These are phyloP conservation scores for Sarocladium strictum DNA, from an alignment of 2,329 filamentous ascomycete species.

Conservation along the genomic window DNA sequence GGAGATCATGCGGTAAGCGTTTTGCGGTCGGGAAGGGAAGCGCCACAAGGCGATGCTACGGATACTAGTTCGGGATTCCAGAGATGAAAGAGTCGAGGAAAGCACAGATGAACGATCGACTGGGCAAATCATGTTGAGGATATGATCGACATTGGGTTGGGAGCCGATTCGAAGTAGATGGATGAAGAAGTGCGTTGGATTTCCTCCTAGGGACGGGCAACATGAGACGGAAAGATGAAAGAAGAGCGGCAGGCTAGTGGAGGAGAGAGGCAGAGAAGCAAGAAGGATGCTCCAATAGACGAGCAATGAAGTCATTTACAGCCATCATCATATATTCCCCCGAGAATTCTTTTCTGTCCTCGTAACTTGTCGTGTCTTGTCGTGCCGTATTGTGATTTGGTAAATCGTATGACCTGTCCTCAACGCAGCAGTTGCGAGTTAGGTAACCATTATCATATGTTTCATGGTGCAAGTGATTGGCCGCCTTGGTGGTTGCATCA, in stretches of 20 bases:
- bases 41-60: no score
- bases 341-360: background rate
- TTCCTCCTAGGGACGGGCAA: background rate
- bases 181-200: background rate
- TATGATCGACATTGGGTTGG: background rate
- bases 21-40: no score
- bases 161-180: background rate
- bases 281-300: background rate
- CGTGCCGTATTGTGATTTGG: background rate
- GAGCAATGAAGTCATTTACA: conserved; percentile 2
- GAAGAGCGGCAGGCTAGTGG: background rate
- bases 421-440: background rate
- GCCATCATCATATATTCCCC: no score
- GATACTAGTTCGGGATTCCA: background rate
- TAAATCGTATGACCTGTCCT: background rate
- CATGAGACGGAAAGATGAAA: background rate
- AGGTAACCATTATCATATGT: background rate
- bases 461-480: background rate
- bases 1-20: conserved; percentile 72
- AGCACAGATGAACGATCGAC: background rate
- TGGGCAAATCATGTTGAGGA: background rate
- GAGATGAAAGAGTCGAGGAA: background rate
- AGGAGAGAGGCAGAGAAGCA: background rate
- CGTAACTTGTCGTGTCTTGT: no score
- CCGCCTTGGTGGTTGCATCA: background rate